Evolutionary conservation across 2,329 filamentous ascomycete genomes (phyloP).

Genomic region (Aspergillus texensis): DNA sequence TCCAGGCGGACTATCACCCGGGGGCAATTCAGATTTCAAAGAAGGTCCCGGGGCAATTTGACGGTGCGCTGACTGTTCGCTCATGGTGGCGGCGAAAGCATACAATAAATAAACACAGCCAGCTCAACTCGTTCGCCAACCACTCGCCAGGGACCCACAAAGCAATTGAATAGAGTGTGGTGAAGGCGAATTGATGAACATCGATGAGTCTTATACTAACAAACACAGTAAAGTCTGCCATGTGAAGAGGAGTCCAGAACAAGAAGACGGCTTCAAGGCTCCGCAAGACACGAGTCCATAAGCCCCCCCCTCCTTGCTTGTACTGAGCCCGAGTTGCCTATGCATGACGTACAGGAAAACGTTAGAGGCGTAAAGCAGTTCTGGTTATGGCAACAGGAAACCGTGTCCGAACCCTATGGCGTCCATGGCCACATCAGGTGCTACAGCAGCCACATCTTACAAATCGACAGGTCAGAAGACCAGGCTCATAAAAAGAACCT

Average conservation of each 20-base stretch:
- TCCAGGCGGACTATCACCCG: conserved; percentile 13
- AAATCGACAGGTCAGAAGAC: background rate
- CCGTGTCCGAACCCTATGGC: conserved; percentile 15
- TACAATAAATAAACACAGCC: conserved; percentile 10
- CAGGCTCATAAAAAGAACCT: background rate
- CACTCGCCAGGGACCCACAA: background rate
- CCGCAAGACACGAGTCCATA: background rate
- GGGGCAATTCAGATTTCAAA: conserved; percentile 10
- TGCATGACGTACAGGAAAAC: conserved; percentile 22
- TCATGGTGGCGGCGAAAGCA: conserved; percentile 20
- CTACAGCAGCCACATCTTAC: conserved; percentile 4
- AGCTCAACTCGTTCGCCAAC: background rate
- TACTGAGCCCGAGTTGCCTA: conserved; percentile 12
- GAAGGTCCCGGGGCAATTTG: conserved; percentile 28
- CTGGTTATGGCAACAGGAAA: conserved; percentile 17
- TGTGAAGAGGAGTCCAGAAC: conserved; percentile 2
- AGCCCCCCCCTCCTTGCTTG: background rate
- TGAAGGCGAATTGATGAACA: background rate
- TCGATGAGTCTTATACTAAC: conserved; percentile 6
- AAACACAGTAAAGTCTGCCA: conserved; percentile 1
- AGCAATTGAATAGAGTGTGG: background rate
- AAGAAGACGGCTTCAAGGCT: background rate
- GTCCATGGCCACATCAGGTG: conserved; percentile 1
- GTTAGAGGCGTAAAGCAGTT: conserved; percentile 17
- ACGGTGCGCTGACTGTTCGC: conserved; percentile 24